phyloP scores from a whole-genome alignment of 2,329 filamentous ascomycete genomes.

The Monilinia polystroma region DNA sequence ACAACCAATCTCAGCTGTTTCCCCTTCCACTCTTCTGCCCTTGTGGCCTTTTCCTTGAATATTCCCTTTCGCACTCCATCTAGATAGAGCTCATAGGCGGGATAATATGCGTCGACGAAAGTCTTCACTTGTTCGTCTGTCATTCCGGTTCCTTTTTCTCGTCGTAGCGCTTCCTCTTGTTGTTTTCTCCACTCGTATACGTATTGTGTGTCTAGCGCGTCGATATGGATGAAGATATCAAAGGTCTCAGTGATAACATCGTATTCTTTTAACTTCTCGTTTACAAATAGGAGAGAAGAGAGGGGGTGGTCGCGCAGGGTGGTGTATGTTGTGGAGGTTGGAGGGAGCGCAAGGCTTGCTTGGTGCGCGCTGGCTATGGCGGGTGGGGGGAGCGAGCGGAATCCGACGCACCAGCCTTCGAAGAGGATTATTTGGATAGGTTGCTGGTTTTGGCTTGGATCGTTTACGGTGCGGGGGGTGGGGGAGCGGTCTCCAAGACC shows the following conservation, averaged over 20 bases:
- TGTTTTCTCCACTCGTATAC: conserved; percentile 69
- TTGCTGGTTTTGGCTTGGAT: conserved; percentile 26
- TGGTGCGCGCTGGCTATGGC: conserved; percentile 48
- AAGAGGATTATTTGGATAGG: conserved; percentile 58
- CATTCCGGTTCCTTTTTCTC: conserved; percentile 61
- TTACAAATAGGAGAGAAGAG: conserved; percentile 57
- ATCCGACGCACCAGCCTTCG: conserved; percentile 73
- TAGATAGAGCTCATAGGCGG: conserved; percentile 57
- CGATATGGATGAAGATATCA: conserved; percentile 63
- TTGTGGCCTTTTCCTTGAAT: conserved; percentile 39
- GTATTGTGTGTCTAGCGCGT: conserved; percentile 59
- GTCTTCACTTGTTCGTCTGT: conserved; percentile 60
- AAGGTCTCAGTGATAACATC: conserved; percentile 58
- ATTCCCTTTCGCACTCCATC: conserved; percentile 50
- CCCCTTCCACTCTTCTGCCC: conserved; percentile 39
- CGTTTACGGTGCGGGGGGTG: conserved; percentile 51
- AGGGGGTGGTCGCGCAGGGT: conserved; percentile 50
- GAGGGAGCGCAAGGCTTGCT: conserved; percentile 29
- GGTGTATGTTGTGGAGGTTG: conserved; percentile 29
- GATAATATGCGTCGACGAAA: conserved; percentile 62
- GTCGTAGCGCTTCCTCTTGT: conserved; percentile 60
- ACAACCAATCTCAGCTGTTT: conserved; percentile 52
- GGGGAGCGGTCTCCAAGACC: conserved; percentile 62
- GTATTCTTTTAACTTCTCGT: conserved; percentile 57
- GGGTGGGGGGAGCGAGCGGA: conserved; percentile 52